These are phyloP conservation scores for Phlebiopsis flavidoalba DNA, from an alignment of 768 basidiomycete genomes.

Conservation along the genomic window DNA sequence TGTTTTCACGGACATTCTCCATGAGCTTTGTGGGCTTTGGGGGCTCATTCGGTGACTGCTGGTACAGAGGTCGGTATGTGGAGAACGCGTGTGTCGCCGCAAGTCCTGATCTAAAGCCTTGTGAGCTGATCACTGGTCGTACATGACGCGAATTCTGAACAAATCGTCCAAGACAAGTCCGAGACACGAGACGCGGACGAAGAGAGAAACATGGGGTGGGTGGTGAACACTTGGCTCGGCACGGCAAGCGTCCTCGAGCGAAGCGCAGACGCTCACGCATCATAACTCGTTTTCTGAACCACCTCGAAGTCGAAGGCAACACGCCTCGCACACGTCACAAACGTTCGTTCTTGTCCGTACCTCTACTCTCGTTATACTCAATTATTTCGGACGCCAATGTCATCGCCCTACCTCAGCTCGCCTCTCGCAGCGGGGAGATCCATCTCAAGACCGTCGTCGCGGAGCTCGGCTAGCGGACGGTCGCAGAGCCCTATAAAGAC, in stretches of 20 bases:
- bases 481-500: conserved; percentile 51
- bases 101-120: neutral
- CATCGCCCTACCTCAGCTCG: conserved; percentile 22
- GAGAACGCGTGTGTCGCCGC: neutral
- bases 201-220: neutral
- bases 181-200: neutral
- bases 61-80: neutral
- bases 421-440: conserved; percentile 31
- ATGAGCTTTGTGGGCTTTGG: conserved; percentile 19
- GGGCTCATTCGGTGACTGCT: neutral
- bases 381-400: neutral
- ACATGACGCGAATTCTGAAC: neutral
- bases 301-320: neutral
- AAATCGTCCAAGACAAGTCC: neutral
- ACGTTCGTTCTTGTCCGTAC: neutral
- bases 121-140: too few species aligned
- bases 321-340: neutral
- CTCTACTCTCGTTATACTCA: neutral
- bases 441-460: conserved; percentile 44
- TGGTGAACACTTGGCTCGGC: neutral
- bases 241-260: neutral
- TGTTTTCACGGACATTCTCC: conserved; percentile 64
- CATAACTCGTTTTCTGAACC: neutral
- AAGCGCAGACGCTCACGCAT: neutral
- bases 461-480: conserved; percentile 40